Percentiles rank a stretch among this genome's conserved stretches.
Evolutionary conservation across 2,329 filamentous ascomycete species (phyloP).

Genomic region (Sordariomycetes sp.): DNA sequence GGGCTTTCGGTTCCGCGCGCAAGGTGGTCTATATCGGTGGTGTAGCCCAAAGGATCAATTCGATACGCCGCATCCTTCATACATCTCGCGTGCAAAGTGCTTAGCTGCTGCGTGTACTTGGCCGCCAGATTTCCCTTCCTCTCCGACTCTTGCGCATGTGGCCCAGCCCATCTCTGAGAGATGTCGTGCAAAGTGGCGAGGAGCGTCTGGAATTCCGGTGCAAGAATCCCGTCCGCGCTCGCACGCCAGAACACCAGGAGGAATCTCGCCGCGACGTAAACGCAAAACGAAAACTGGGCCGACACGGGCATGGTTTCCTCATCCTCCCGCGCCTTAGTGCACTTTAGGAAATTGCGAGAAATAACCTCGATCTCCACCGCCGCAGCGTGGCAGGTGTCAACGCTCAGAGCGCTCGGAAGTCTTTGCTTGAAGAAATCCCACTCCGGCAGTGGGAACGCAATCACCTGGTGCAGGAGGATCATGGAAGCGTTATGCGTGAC

Average conservation of each 20-base stretch:
- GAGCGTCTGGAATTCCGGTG: conserved; percentile 14
- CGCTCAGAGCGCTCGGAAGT: conserved; percentile 27
- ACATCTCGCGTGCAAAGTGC: conserved; percentile 8
- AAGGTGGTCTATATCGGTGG: conserved; percentile 6
- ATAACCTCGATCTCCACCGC: conserved; percentile 31
- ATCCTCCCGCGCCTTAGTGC: conserved; percentile 10
- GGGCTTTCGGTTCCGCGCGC: neutral
- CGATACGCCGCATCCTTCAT: conserved; percentile 5
- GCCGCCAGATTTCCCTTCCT: conserved; percentile 6
- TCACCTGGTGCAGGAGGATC: conserved; percentile 32
- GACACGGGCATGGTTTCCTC: conserved; percentile 12
- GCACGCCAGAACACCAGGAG: conserved; percentile 21
- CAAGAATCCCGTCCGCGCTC: conserved; percentile 10
- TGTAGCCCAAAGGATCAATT: conserved; percentile 8
- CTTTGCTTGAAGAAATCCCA: conserved; percentile 20
- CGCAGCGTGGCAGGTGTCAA: conserved; percentile 30
- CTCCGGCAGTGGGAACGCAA: conserved; percentile 25
- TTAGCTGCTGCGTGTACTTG: conserved; percentile 10
- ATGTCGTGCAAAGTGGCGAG: conserved; percentile 12
- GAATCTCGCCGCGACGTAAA: conserved; percentile 27
- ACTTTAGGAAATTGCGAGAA: conserved; percentile 26
- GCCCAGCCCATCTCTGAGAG: conserved; percentile 11
- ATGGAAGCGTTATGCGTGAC: conserved; percentile 35
- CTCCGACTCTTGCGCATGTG: neutral
- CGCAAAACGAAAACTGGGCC: conserved; percentile 29